A percentile compares a stretch with the other conserved stretches of the same genome.
Evolutionary conservation across 306 rosid species (phyloP).

Genomic region (Rosa persica): DNA sequence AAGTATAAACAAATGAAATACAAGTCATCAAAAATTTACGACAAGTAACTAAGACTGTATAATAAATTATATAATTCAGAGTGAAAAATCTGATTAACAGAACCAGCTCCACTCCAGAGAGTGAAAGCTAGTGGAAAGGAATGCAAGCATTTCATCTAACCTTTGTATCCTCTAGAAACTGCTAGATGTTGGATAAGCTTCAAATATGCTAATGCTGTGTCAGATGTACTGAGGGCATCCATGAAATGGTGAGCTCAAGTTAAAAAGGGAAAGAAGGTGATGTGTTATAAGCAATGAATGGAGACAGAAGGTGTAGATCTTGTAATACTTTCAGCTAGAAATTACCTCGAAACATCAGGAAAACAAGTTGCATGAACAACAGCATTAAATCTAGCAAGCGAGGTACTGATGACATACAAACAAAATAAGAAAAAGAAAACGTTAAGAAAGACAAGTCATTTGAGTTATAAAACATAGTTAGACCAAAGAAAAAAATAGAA

Average conservation of each 20-base stretch:
- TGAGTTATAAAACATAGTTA: background rate
- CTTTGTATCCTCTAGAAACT: slow-evolving; percentile 84
- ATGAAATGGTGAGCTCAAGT: slow-evolving; percentile 22
- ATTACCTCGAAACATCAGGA: slow-evolving; percentile 91
- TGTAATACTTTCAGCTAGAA: slow-evolving; percentile 25
- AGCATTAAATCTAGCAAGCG: slow-evolving; percentile 78
- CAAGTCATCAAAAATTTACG: slow-evolving; percentile 18
- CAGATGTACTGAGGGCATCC: slow-evolving; percentile 68
- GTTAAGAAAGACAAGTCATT: slow-evolving; percentile 17
- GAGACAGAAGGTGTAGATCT: slow-evolving; percentile 22
- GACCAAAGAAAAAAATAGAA: background rate
- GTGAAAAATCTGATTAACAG: background rate
- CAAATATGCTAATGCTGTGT: slow-evolving; percentile 82
- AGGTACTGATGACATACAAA: slow-evolving; percentile 48
- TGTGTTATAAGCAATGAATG: slow-evolving; percentile 11
- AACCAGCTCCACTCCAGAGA: background rate
- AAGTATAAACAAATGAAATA: slow-evolving; percentile 25
- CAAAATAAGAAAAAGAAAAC: background rate
- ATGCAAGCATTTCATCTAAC: slow-evolving; percentile 48
- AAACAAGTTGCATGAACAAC: slow-evolving; percentile 89
- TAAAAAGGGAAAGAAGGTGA: slow-evolving; percentile 7
- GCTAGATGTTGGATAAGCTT: slow-evolving; percentile 96
- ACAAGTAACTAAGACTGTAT: background rate
- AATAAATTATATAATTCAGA: background rate
- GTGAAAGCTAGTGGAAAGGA: background rate